phyloP scores from a whole-genome alignment of 805 yeast species.

The Cyberlindnera euphorbiiphila region DNA sequence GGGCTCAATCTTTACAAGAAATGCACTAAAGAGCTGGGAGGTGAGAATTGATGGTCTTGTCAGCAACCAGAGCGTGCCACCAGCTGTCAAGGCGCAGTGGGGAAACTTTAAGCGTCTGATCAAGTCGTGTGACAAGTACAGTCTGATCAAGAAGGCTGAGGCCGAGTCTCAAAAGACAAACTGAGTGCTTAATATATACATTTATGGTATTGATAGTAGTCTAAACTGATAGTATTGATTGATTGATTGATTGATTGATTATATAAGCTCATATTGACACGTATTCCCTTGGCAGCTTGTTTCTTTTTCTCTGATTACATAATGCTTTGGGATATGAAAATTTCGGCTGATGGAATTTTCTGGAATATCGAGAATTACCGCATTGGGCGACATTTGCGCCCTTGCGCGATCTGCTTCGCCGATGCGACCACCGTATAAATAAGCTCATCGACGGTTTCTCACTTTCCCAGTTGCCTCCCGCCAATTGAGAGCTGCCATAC shows the following conservation, averaged over 20 bases:
- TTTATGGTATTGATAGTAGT: not conserved
- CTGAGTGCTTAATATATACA: not conserved
- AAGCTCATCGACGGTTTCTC: slow-evolving; percentile 8
- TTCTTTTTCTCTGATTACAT: no score
- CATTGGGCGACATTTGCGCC: slow-evolving; percentile 13
- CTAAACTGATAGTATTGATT: no score
- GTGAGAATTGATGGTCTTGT: slow-evolving; percentile 58
- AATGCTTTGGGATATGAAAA: no score
- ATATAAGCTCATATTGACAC: no score
- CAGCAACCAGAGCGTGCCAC: slow-evolving; percentile 51
- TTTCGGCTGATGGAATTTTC: slow-evolving; percentile 16
- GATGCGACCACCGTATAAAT: slow-evolving; percentile 14
- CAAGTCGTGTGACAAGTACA: slow-evolving; percentile 19
- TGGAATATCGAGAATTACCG: slow-evolving; percentile 15
- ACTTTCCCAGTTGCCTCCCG: slow-evolving; percentile 1
- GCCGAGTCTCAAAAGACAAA: slow-evolving; percentile 9
- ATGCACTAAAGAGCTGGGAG: slow-evolving; percentile 64
- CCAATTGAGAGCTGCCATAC: not conserved
- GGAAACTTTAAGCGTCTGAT: slow-evolving; percentile 37
- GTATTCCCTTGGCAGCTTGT: no score
- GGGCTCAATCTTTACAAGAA: slow-evolving; percentile 67
- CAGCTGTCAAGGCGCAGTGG: slow-evolving; percentile 47
- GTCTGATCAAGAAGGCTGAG: slow-evolving; percentile 19
- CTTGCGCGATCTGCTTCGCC: slow-evolving; percentile 12
- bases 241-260: no score